A percentile compares a stretch with the other conserved stretches of the same genome.
These are phyloP conservation scores for Rhizopogon vesiculosus DNA, from an alignment of 768 basidiomycete species.

Conservation along the genomic window DNA sequence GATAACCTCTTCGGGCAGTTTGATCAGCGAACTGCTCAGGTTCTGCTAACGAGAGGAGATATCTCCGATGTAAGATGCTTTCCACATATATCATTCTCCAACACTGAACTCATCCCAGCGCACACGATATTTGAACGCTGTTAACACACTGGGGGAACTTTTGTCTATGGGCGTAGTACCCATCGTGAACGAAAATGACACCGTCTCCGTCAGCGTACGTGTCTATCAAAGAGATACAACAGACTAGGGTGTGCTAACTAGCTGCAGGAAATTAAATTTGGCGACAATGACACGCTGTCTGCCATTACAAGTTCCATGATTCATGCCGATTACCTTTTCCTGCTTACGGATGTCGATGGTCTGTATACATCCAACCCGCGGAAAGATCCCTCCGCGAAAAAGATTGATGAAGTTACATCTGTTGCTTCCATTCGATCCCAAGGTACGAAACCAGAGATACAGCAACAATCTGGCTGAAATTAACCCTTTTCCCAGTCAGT, in stretches of 20 bases:
- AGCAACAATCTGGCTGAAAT: background rate
- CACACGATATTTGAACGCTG: conserved; percentile 93
- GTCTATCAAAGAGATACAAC: background rate
- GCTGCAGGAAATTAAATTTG: conserved; percentile 96
- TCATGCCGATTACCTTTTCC: conserved; percentile 94
- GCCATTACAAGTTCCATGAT: conserved; percentile 98
- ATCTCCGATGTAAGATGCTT: conserved; percentile 79
- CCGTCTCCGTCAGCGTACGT: conserved; percentile 93
- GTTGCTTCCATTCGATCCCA: conserved; percentile 74
- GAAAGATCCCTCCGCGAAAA: conserved; percentile 77
- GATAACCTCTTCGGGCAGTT: conserved; percentile 94
- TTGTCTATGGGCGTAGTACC: conserved; percentile 93
- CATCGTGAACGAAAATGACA: conserved; percentile 99
- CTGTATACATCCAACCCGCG: conserved; percentile 94
- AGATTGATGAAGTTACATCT: conserved; percentile 79
- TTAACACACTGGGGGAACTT: conserved; percentile 91
- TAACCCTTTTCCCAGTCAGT: conserved; percentile 54
- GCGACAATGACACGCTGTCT: conserved; percentile 97
- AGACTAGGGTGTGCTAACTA: background rate
- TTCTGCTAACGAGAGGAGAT: conserved; percentile 90
- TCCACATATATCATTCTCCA: conserved; percentile 1
- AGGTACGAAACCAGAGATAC: conserved; percentile 42
- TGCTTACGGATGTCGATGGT: conserved; percentile 95
- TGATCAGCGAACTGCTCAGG: conserved; percentile 93
- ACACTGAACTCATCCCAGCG: conserved; percentile 45